These are phyloP conservation scores for Rhodotorula mucilaginosa DNA, from an alignment of 1,284 basidiomycete species.

Conservation along the genomic window DNA sequence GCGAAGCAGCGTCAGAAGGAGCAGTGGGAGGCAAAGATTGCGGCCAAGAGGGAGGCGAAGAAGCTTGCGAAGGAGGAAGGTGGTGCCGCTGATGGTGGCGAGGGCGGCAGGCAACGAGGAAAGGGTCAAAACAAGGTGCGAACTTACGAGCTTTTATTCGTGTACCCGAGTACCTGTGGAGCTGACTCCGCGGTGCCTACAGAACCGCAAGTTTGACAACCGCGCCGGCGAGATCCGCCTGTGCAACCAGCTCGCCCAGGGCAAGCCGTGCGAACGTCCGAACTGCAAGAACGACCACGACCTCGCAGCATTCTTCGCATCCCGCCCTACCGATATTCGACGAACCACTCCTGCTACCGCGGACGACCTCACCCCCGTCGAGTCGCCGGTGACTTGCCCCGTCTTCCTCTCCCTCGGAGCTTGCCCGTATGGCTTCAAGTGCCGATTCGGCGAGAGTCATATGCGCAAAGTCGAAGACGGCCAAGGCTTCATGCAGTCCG, in stretches of 20 bases:
- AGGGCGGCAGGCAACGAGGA: slow-evolving; percentile 7
- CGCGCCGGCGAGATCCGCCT: slow-evolving; percentile 60
- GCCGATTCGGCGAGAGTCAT: slow-evolving; percentile 83
- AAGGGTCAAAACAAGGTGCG: slow-evolving; percentile 73
- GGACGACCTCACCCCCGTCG: slow-evolving; percentile 54
- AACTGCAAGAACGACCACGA: slow-evolving; percentile 78
- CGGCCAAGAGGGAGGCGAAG: slow-evolving; percentile 22
- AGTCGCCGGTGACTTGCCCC: slow-evolving; percentile 62
- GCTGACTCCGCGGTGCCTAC: background rate
- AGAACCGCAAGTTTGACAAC: slow-evolving; percentile 36
- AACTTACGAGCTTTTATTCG: background rate
- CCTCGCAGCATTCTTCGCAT: slow-evolving; percentile 67
- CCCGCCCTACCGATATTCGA: slow-evolving; percentile 72
- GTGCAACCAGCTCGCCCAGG: slow-evolving; percentile 69
- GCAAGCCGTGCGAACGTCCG: slow-evolving; percentile 62
- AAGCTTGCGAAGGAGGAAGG: slow-evolving; percentile 14
- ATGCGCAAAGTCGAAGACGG: slow-evolving; percentile 31
- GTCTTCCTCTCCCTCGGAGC: slow-evolving; percentile 70
- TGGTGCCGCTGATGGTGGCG: background rate
- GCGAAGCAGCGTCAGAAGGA: slow-evolving; percentile 26
- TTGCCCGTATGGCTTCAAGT: slow-evolving; percentile 84
- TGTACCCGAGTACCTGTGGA: background rate
- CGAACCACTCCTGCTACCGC: slow-evolving; percentile 53
- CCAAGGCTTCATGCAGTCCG: slow-evolving; percentile 40
- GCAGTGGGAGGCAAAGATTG: slow-evolving; percentile 36